phyloP scores from a whole-genome alignment of 441 rosid genomes.

The Mallotus japonicus region DNA sequence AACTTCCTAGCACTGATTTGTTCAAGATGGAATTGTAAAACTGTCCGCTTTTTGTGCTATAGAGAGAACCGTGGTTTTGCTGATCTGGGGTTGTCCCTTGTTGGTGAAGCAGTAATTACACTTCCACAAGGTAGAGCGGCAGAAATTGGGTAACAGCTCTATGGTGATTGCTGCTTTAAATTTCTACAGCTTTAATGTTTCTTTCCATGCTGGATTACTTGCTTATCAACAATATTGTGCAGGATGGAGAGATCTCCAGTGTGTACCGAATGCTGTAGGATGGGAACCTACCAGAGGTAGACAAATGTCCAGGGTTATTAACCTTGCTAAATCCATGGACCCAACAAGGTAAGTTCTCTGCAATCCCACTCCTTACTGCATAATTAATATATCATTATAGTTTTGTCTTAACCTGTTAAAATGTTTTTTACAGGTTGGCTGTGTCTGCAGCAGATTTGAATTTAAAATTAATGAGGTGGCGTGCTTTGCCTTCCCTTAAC shows the following conservation, averaged over 20 bases:
- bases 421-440: slow-evolving; percentile 57
- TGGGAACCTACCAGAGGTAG: slow-evolving; percentile 85
- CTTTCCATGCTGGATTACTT: slow-evolving; percentile 6
- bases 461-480: slow-evolving; percentile 95
- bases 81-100: slow-evolving; percentile 73
- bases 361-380: slow-evolving; percentile 11
- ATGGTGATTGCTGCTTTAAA: slow-evolving; percentile 23
- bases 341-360: slow-evolving; percentile 58
- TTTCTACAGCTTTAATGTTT: slow-evolving; percentile 10
- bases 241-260: slow-evolving; percentile 50
- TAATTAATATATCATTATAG: background rate
- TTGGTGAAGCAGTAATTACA: slow-evolving; percentile 66
- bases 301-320: slow-evolving; percentile 57
- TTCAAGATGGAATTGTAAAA: slow-evolving; percentile 71
- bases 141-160: slow-evolving; percentile 39
- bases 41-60: slow-evolving; percentile 68
- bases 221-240: slow-evolving; percentile 16
- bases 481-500: slow-evolving; percentile 89
- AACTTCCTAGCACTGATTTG: slow-evolving; percentile 75
- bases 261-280: slow-evolving; percentile 73
- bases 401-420: slow-evolving; percentile 12
- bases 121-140: slow-evolving; percentile 60
- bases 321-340: slow-evolving; percentile 91
- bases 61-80: slow-evolving; percentile 91
- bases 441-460: slow-evolving; percentile 91